These are phyloP conservation scores for Cladosporium austrohemisphaericum DNA, from an alignment of 2,329 filamentous ascomycete species.

Conservation along the genomic window DNA sequence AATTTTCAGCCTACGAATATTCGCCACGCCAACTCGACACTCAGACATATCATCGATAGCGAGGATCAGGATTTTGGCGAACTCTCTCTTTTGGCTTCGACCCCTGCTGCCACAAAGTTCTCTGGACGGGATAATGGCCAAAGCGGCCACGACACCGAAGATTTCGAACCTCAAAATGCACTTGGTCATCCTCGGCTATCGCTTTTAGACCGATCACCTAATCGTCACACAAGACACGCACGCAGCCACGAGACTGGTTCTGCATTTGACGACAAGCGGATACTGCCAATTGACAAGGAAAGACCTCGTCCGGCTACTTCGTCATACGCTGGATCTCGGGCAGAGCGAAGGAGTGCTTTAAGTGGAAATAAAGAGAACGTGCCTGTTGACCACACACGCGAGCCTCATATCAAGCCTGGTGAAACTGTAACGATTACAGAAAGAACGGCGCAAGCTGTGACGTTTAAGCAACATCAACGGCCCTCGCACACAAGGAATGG, in stretches of 20 bases:
- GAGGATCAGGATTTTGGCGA: constrained; percentile 43
- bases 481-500: constrained; percentile 38
- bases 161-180: constrained; percentile 33
- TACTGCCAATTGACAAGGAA: background rate
- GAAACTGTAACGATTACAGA: constrained; percentile 34
- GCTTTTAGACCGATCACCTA: constrained; percentile 5
- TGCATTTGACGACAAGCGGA: constrained; percentile 9
- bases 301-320: constrained; percentile 7
- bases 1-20: constrained; percentile 23
- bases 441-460: constrained; percentile 25
- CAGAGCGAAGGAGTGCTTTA: constrained; percentile 24
- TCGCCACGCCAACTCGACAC: constrained; percentile 26
- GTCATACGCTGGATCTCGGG: background rate
- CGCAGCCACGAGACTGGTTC: constrained; percentile 17
- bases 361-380: constrained; percentile 30
- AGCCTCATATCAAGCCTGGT: constrained; percentile 30
- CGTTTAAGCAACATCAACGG: constrained; percentile 24
- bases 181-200: constrained; percentile 23
- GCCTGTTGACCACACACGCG: constrained; percentile 15
- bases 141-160: constrained; percentile 33
- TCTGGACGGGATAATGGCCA: constrained; percentile 27
- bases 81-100: constrained; percentile 46
- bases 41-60: constrained; percentile 27
- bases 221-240: constrained; percentile 2
- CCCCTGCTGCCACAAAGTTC: constrained; percentile 41